A percentile compares a stretch with the other conserved stretches of the same genome.
Evolutionary conservation across 2,329 filamentous ascomycete genomes (phyloP).

Genomic region (Nannizzia gypsea): DNA sequence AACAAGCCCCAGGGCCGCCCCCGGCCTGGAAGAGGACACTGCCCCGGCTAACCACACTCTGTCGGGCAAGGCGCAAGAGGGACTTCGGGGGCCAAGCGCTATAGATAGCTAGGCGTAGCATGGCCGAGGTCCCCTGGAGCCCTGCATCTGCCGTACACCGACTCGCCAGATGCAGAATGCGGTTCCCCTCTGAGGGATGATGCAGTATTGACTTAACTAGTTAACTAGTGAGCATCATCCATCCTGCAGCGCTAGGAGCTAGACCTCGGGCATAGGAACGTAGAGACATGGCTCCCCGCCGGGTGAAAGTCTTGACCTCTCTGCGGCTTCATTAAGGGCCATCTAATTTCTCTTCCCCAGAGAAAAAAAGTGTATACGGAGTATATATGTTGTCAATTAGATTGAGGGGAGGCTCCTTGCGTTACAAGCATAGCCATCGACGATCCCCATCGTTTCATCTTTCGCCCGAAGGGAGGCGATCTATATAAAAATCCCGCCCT

Average conservation of each 20-base stretch:
- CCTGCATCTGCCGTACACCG: neutral
- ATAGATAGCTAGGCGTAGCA: neutral
- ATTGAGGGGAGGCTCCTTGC: neutral
- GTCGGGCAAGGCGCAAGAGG: neutral
- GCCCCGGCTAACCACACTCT: neutral
- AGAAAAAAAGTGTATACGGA: neutral
- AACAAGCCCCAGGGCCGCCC: constrained; percentile 2
- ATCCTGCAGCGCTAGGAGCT: neutral
- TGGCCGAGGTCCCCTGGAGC: neutral
- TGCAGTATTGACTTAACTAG: neutral
- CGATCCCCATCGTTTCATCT: neutral
- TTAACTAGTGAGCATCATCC: neutral
- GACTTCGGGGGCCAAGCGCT: neutral
- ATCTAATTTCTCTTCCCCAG: neutral
- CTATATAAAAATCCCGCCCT: neutral
- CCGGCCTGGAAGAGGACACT: neutral
- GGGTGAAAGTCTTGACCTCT: neutral
- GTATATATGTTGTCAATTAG: neutral
- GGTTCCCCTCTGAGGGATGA: neutral
- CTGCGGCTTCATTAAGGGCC: neutral
- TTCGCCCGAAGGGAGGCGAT: neutral
- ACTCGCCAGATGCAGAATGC: neutral
- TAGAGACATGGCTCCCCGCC: neutral
- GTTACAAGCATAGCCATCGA: neutral
- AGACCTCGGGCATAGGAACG: neutral